Evolutionary conservation across 2,329 filamentous ascomycete species (phyloP), one percentile per base, ranked within the genome.

Genomic region (Colletotrichum falcatum): DNA sequence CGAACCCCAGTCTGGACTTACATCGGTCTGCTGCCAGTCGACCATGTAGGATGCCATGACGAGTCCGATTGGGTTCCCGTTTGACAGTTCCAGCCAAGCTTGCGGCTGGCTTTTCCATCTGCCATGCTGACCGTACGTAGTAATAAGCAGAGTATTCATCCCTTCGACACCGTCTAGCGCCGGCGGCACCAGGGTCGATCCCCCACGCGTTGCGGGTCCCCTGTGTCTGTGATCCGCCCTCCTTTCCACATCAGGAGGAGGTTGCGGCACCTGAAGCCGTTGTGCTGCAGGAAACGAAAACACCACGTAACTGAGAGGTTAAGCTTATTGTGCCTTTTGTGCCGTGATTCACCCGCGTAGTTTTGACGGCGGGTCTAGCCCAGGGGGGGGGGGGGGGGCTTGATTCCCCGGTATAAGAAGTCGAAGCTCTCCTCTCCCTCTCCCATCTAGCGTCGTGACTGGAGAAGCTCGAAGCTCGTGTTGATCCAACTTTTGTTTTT

Each of bases 221-320:
- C 54, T 65, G 46, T 7, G 28, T 14, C 44, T 70, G 23, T 54
- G 63, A 54, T 61, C 58, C 67, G 67, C 63, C 51, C 49, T 26
- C 35, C 42, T 44, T 67, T 33, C 67, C 64, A 7, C 14, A 53
- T 70, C 51, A 58, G 67, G 67, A 59, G 66, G 67, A 62, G 64
- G 64, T 70, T 70, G 67, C 67, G 67, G 67, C 62, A 67, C 44
- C 28, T 67, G 67, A 70, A 67, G 67, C 67, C 54, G 35, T 39
- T 53, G 44, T 66, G 63, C 48, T 44, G 44, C 64, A 37, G 51
- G 28, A 62, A 62, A 30, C 39, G 37, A 53, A 35, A 37, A 54
- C 58, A 42, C 18, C 33, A 18, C 20, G 9, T 35, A 51, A 35
- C 58, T 51, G 14, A 28, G 18, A 37, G 62, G 62, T 7, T 49